Evolutionary conservation across 2,329 filamentous ascomycete genomes (phyloP), one percentile per base, ranked within the genome.

Genomic region (Fusarium sp.): DNA sequence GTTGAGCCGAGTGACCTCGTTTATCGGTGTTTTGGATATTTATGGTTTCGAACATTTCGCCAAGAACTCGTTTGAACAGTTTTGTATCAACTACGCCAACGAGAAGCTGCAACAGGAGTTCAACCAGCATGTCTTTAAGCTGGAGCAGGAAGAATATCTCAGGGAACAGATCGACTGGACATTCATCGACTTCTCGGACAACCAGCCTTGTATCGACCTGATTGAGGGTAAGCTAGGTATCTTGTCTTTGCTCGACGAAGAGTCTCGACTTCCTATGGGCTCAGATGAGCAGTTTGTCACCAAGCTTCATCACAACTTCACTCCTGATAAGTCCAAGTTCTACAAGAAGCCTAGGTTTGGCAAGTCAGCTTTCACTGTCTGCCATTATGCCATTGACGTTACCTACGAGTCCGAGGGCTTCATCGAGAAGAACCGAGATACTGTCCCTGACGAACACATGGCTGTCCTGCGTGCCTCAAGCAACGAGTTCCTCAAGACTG

Each of bases 61-160:
- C 67, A 98, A 97, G 85, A 99, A 99, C 83, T 99, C 96, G 1
- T 99, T 99, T 75, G 96, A 99, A 80, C 96, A 99, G 80, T 99
- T 99, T 81, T 99, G 96, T 82, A 99, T 99, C 87, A 99, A 99
- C 82, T 99, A 99, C 77, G 96, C 96, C 81, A 99, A 99, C 80
- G 96, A 99, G 82, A 99, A 99, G 82, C 84, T 99, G 56, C 96
- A 99, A 79, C 96, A 99, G 79, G 95, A 98, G 79, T 99, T 99
- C 85, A 99, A 99, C 81, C 93, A 97, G 78, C 96, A 99, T 77
- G 96, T 99, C 36, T 99, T 99, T 88, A 97, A 98, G 81, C 88
- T 99, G 23, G 96, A 99, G 80, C 96, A 99, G 79, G 96, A 99
- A 78, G 96, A 99, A 80, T 99, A 99, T 78, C 87, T 97, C 40